Conservation (phyloP, 2,329 filamentous ascomycete species). For the Paramyrothecium roridum region DNA sequence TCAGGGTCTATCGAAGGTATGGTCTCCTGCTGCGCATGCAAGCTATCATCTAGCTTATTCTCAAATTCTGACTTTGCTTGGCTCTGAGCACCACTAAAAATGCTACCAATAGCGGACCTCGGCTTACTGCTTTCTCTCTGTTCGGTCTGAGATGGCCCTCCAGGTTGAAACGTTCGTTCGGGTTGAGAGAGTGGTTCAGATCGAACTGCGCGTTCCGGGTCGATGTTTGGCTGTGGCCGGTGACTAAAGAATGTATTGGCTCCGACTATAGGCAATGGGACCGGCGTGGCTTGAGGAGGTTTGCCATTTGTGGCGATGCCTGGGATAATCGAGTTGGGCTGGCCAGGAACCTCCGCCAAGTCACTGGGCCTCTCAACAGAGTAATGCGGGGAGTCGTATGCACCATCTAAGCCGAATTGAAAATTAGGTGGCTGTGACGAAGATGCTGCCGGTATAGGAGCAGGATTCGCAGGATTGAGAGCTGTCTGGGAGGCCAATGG, state of each 20-base stretch:
- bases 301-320: no score
- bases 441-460: neutral
- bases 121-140: neutral
- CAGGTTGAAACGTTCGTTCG: no score
- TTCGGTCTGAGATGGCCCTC: no score
- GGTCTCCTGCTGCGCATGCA: conserved; percentile 10
- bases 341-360: no score
- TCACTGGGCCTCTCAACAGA: no score
- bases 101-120: neutral
- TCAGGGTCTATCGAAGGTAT: conserved; percentile 3
- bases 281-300: conserved; percentile 3
- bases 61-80: conserved; percentile 22
- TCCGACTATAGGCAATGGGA: conserved; percentile 28
- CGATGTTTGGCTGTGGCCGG: neutral
- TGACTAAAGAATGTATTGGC: conserved; percentile 33
- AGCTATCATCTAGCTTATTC: conserved; percentile 6
- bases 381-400: neutral
- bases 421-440: neutral
- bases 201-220: neutral
- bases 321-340: no score
- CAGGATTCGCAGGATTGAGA: neutral
- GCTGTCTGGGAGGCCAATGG: neutral
- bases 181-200: no score
- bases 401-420: neutral
- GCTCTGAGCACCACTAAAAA: conserved; percentile 19